Conservation (phyloP, 176 grass and related monocot species). For the Microstegium vimineum region DNA sequence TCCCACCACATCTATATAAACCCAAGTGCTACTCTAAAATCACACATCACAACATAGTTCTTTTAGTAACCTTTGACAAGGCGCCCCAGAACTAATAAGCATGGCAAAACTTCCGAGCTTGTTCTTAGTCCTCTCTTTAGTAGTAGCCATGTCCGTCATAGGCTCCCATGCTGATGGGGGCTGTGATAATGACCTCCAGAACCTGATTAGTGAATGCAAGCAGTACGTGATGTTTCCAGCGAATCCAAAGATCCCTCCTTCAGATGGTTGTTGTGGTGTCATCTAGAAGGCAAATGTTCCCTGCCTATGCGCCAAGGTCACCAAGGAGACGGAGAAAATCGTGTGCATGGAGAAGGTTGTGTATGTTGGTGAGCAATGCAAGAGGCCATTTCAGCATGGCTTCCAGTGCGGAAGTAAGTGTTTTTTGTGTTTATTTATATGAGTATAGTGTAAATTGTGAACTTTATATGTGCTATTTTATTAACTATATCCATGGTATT, state of each 20-base stretch:
- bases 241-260: slow-evolving; percentile 30
- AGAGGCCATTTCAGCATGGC: slow-evolving; percentile 21
- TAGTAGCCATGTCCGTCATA: not conserved
- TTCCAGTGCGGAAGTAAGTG: slow-evolving; percentile 52
- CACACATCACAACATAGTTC: not conserved
- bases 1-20: not conserved
- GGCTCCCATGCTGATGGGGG: not conserved
- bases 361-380: slow-evolving; percentile 20
- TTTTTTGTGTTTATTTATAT: not conserved
- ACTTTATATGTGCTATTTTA: not conserved
- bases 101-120: slow-evolving; percentile 8
- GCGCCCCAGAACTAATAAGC: not conserved
- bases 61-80: not conserved
- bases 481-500: not conserved
- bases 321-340: not conserved
- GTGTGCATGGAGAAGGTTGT: slow-evolving; percentile 52
- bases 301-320: slow-evolving; percentile 38
- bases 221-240: slow-evolving; percentile 15
- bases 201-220: not conserved
- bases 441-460: not conserved
- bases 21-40: not conserved
- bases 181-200: not conserved
- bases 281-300: slow-evolving; percentile 11
- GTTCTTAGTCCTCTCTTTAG: slow-evolving; percentile 1
- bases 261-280: slow-evolving; percentile 13